phyloP scores from a whole-genome alignment of 1,284 basidiomycete species.

The Rhodotorula sp. region DNA sequence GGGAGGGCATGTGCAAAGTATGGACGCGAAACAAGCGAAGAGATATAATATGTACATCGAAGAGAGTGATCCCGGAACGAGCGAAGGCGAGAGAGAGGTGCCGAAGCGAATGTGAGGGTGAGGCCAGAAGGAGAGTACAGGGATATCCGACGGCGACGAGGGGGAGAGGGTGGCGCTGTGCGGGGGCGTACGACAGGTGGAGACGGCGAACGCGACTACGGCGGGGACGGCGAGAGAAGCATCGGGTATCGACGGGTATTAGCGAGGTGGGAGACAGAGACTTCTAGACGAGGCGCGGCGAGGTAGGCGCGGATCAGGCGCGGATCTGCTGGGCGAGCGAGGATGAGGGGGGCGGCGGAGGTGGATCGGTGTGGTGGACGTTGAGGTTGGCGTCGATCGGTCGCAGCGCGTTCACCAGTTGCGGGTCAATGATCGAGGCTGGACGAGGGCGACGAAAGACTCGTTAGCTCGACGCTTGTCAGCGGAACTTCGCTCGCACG shows the following conservation, averaged over 20 bases:
- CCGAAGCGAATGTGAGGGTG: too few species aligned
- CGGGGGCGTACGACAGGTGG: too few species aligned
- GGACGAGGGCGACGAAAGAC: not conserved
- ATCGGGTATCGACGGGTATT: not conserved
- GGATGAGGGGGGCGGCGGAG: conserved; percentile 27
- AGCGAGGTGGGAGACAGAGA: not conserved
- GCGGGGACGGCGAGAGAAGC: too few species aligned
- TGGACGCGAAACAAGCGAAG: not conserved
- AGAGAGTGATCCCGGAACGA: not conserved
- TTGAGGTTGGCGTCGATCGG: conserved; percentile 36
- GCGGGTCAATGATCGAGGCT: conserved; percentile 35
- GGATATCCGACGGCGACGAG: too few species aligned
- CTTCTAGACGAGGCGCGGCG: not conserved
- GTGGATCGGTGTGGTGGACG: conserved; percentile 37
- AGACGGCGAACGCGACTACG: too few species aligned
- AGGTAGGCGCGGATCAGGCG: not conserved
- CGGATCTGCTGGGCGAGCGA: conserved; percentile 18
- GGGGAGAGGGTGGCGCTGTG: too few species aligned
- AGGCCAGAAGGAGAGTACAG: too few species aligned
- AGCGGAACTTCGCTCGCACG: not conserved
- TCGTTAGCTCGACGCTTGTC: too few species aligned
- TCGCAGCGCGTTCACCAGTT: conserved; percentile 36
- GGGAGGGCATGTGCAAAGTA: not conserved
- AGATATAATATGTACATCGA: not conserved
- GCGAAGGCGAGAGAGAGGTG: too few species aligned